A percentile compares a stretch with the other conserved stretches of the same genome.
These are phyloP conservation scores for Trametes hirsuta DNA, from an alignment of 1,284 basidiomycete species.

Conservation along the genomic window DNA sequence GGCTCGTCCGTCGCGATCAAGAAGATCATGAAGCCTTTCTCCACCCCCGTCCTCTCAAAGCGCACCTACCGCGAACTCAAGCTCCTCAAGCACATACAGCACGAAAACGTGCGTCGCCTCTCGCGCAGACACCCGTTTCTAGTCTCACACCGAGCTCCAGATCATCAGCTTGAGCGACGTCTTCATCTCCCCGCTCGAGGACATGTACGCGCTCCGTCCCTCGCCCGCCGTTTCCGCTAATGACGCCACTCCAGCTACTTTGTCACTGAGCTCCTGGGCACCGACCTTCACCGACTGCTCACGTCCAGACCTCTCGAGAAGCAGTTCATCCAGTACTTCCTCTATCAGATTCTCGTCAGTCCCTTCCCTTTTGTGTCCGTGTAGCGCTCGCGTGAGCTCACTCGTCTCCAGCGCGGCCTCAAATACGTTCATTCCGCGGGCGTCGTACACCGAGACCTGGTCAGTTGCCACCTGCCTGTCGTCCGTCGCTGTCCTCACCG, in stretches of 20 bases:
- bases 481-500: neutral
- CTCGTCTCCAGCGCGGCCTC: constrained; percentile 77
- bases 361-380: neutral
- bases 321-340: constrained; percentile 99
- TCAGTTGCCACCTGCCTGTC: constrained; percentile 39
- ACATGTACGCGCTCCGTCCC: constrained; percentile 67
- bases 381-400: neutral
- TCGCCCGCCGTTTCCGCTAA: constrained; percentile 8
- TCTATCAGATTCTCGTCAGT: constrained; percentile 95
- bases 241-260: constrained; percentile 73
- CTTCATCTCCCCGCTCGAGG: constrained; percentile 98
- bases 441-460: constrained; percentile 96
- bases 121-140: neutral
- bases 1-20: constrained; percentile 85
- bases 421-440: constrained; percentile 99
- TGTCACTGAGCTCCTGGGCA: constrained; percentile 98
- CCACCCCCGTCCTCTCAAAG: constrained; percentile 96
- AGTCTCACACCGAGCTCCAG: constrained; percentile 43
- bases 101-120: constrained; percentile 82
- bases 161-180: constrained; percentile 99
- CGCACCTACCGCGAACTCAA: constrained; percentile 98
- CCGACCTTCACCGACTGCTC: constrained; percentile 95
- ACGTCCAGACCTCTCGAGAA: constrained; percentile 98
- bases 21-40: constrained; percentile 92
- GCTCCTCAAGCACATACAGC: constrained; percentile 97